Evolutionary conservation across 2,329 filamentous ascomycete species (phyloP).

Genomic region (Colletotrichum sp.): DNA sequence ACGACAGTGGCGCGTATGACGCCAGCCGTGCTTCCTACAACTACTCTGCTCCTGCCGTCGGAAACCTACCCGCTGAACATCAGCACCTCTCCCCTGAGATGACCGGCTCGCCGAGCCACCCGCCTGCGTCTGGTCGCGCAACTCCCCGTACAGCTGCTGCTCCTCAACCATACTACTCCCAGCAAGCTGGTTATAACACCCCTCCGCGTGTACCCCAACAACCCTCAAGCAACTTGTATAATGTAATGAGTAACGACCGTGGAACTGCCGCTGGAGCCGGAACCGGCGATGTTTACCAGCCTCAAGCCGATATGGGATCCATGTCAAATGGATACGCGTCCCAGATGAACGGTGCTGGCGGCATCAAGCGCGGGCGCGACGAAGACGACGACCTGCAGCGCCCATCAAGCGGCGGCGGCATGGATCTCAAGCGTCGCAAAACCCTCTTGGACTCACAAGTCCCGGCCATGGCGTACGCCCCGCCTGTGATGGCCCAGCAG

Average conservation of each 20-base stretch:
- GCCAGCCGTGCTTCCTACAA: conserved; percentile 76
- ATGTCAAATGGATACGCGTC: conserved; percentile 69
- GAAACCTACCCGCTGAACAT: conserved; percentile 72
- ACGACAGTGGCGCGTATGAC: conserved; percentile 78
- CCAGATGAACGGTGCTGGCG: conserved; percentile 66
- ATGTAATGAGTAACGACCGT: conserved; percentile 83
- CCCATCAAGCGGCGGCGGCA: conserved; percentile 62
- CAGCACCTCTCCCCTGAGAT: conserved; percentile 82
- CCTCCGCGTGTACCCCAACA: conserved; percentile 72
- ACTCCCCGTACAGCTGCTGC: conserved; percentile 82
- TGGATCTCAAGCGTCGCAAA: conserved; percentile 80
- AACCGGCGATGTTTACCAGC: conserved; percentile 72
- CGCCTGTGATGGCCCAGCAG: conserved; percentile 46
- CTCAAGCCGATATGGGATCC: conserved; percentile 63
- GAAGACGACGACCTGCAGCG: conserved; percentile 68
- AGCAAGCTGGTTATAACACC: conserved; percentile 74
- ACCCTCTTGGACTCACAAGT: conserved; percentile 69
- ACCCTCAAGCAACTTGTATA: conserved; percentile 84
- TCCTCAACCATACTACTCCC: conserved; percentile 75
- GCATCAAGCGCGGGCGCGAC: conserved; percentile 53
- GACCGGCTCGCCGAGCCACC: conserved; percentile 79
- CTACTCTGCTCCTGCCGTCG: conserved; percentile 74
- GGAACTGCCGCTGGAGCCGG: conserved; percentile 69
- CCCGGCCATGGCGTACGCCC: conserved; percentile 52
- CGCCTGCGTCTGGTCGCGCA: conserved; percentile 80